Evolutionary conservation across 108 stramenopile species (phyloP), one percentile per base, ranked within the genome.

Genomic region (Cyclotella kingstonii): DNA sequence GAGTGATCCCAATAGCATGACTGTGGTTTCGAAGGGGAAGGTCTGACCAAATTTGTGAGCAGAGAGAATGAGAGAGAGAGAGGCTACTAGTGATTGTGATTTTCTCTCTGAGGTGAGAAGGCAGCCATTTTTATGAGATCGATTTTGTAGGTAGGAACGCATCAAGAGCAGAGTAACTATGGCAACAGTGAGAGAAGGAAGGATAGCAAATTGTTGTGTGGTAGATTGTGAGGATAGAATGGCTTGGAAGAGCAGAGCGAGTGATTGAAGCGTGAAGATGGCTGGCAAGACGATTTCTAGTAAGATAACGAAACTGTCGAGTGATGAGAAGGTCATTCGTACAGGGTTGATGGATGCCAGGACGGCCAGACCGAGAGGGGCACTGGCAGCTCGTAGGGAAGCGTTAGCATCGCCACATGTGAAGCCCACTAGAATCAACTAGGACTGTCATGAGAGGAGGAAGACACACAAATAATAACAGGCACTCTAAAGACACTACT

Each of bases 111-210:
- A 4, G 15, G 46, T 61, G 5, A 74, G 58, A 7, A 74, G 60
- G 27, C 33, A 54, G 38, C 73, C 73, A 51, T 66, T 27, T 34
- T 66, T 66, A 40, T 74, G 73, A 17, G 65, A 52, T 40, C 73
- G 65, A 49, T 74, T 47, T 43, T 45, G 26, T 34, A 54, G 10
- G 55, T 74, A 66, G 2, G 21, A 18, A 7, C 19, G 10, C 57
- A 66, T 60, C 34, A 74, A 36, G 12, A 40, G 30, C 1, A 66
- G 23, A 4, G 60, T 74, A 21, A 60, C 38, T 34, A 60, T 14
- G 15, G 58, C 39, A n/a, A 61, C 52, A 18, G 50, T 28, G 40
- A 63, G 58, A 2, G 30, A 25, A 4, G 63, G 48, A 33, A 55
- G 39, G 31, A 62, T 14, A 11, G 22, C 47, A 25, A 61, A 48